Base-by-base conservation (phyloP, 2,329 filamentous ascomycete species). In the Hysterium pulicare region DNA sequence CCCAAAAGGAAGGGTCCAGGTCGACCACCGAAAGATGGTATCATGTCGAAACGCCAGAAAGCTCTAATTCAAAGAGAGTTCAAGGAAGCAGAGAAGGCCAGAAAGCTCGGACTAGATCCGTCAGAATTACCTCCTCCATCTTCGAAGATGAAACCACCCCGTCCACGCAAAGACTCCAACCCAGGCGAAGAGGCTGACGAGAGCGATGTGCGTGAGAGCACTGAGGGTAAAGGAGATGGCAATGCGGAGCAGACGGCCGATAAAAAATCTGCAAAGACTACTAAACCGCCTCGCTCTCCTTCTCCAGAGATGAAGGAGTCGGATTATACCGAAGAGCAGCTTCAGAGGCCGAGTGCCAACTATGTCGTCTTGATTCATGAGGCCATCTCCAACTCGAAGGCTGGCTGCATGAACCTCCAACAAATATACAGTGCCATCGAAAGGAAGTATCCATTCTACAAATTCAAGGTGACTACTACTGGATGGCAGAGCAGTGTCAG, bases 1-100 rank as follows among this genome's bases (percentile, higher is more conserved):
- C 60, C 61, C 41, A 85, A 81, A 66, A 83, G 85, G 49, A 82
- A 86, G 52, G 87, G 87, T 11, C 87, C 87, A 8, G 87, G 87
- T n/a, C 74, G 87, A 40, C 87, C 87, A 16, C 87, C 87, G 0
- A 90, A 90, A 69, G 86, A 90, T 57, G 87, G 87, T 21, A 78
- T 89, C 59, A 87, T 90, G 81, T 90, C 86, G 1, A 90, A 90
- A 67, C 76, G 87, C 43, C 84, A 90, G 56, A 77, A 83, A 51
- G 74, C 81, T 15, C 64, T 82, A 36, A 74, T 82, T 6, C 81
- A 83, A 67, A 85, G 83, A 62, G 71, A 76, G 46, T 65, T 70
- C 31, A 71, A 74, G 48, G 76, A 78, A 47, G 62, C 62, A n/a
- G 66, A 69, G 30, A 66, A 61, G 41, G 66, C 65, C 8, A 60